These are phyloP conservation scores for Lichtheimia corymbifera DNA, from an alignment of 371 early-diverging fungal genomes.

Conservation along the genomic window DNA sequence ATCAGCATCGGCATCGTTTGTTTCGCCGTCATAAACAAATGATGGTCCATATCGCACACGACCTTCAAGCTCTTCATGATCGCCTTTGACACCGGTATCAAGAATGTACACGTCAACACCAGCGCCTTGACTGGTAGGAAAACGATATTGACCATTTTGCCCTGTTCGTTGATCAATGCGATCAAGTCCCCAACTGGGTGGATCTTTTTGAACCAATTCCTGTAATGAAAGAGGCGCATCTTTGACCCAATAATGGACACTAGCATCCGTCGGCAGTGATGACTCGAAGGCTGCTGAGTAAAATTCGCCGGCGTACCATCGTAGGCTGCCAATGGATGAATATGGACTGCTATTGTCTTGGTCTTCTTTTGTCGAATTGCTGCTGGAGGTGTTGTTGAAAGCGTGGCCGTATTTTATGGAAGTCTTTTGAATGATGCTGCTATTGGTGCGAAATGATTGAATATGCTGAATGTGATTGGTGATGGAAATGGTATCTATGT, in stretches of 20 bases:
- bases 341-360: conserved; percentile 4
- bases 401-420: not conserved
- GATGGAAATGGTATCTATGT: conserved; percentile 18
- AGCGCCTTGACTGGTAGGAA: conserved; percentile 32
- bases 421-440: conserved; percentile 6
- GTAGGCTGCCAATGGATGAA: conserved; percentile 40
- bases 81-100: conserved; percentile 33
- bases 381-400: conserved; percentile 3
- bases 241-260: conserved; percentile 43
- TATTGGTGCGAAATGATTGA: conserved; percentile 16
- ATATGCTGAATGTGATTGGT: conserved; percentile 32
- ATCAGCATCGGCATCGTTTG: conserved; percentile 15
- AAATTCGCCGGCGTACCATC: conserved; percentile 40
- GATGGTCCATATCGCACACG: conserved; percentile 33
- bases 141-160: conserved; percentile 34
- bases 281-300: conserved; percentile 25
- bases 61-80: conserved; percentile 40
- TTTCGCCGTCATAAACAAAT: conserved; percentile 9
- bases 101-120: conserved; percentile 43
- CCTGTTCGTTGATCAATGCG: conserved; percentile 49
- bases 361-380: not conserved
- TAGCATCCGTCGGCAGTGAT: conserved; percentile 15
- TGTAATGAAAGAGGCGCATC: conserved; percentile 40
- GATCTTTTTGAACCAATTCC: conserved; percentile 40
- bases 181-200: conserved; percentile 51